phyloP scores from a whole-genome alignment of 164 flowering plant genomes.

The Magnolia sinica region DNA sequence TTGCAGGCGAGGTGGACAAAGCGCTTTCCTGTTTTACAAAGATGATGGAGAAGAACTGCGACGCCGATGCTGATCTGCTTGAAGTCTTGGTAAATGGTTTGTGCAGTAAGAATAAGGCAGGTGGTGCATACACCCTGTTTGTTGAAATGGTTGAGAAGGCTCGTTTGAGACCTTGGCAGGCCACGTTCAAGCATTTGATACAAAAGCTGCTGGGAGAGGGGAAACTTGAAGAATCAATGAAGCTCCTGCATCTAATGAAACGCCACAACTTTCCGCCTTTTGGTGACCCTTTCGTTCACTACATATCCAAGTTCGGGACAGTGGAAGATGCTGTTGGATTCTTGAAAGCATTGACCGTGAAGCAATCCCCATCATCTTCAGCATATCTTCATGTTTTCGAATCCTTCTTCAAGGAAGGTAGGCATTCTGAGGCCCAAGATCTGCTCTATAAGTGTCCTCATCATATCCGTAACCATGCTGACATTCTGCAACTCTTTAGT shows the following conservation, averaged over 20 bases:
- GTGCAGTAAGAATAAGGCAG: slow-evolving; percentile 36
- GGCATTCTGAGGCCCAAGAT: slow-evolving; percentile 80
- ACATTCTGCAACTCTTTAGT: slow-evolving; percentile 57
- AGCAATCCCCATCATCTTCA: slow-evolving; percentile 49
- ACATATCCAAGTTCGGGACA: slow-evolving; percentile 73
- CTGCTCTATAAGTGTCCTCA: slow-evolving; percentile 72
- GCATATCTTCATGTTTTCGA: slow-evolving; percentile 53
- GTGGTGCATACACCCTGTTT: slow-evolving; percentile 58
- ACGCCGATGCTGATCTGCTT: slow-evolving; percentile 76
- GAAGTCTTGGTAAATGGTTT: slow-evolving; percentile 68
- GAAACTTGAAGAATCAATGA: slow-evolving; percentile 72
- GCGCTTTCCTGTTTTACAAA: slow-evolving; percentile 60
- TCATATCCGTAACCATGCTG: slow-evolving; percentile 61
- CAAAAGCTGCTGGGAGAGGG: slow-evolving; percentile 50
- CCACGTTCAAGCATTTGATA: slow-evolving; percentile 67
- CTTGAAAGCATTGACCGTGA: slow-evolving; percentile 48
- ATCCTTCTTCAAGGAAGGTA: slow-evolving; percentile 63
- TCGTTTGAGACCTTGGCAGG: slow-evolving; percentile 76
- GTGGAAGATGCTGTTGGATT: slow-evolving; percentile 70
- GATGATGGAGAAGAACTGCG: slow-evolving; percentile 60
- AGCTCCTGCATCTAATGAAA: slow-evolving; percentile 73
- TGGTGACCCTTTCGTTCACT: slow-evolving; percentile 58
- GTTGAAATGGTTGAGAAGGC: slow-evolving; percentile 51
- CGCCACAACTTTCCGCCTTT: slow-evolving; percentile 63
- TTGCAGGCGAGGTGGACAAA: slow-evolving; percentile 51